Percentiles rank a stretch among this genome's conserved stretches.
phyloP scores from a whole-genome alignment of 345 rosid genomes.

The Arabis alpina region DNA sequence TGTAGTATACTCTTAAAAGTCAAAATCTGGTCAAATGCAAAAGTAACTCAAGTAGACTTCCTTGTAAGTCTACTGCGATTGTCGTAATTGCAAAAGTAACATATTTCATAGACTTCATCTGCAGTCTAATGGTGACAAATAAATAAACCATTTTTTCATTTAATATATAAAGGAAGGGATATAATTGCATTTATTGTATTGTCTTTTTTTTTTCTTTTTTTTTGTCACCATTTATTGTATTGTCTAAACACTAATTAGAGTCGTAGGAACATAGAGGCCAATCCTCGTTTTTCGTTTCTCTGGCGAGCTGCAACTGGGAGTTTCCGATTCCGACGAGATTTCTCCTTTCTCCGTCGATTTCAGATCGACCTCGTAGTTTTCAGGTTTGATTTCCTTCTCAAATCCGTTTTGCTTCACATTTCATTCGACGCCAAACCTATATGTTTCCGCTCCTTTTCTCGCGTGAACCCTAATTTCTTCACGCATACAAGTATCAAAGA shows the following conservation, averaged over 20 bases:
- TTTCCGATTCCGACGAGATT: conserved; percentile 30
- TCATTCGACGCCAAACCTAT: neutral
- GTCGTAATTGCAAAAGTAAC: too few relatives aligned
- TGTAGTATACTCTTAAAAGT: too few relatives aligned
- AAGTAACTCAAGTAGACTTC: too few relatives aligned
- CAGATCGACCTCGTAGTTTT: conserved; percentile 9
- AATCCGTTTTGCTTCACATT: neutral
- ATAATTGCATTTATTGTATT: neutral
- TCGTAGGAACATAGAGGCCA: neutral
- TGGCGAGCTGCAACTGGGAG: conserved; percentile 27
- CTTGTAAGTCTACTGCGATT: too few relatives aligned
- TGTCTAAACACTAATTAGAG: conserved; percentile 4
- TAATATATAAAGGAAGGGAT: too few relatives aligned
- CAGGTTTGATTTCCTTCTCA: neutral
- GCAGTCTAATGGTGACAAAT: too few relatives aligned
- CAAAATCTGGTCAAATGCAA: too few relatives aligned
- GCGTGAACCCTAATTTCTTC: conserved; percentile 37
- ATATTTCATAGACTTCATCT: too few relatives aligned
- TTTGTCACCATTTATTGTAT: conserved; percentile 1
- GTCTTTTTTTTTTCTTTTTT: too few relatives aligned
- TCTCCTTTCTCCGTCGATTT: conserved; percentile 5
- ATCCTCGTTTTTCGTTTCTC: neutral
- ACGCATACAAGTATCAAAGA: neutral
- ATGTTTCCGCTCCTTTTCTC: conserved; percentile 14
- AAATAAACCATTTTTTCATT: too few relatives aligned